Conservation (phyloP, 2,329 filamentous ascomycete species). For the Orbilia brochopaga region DNA sequence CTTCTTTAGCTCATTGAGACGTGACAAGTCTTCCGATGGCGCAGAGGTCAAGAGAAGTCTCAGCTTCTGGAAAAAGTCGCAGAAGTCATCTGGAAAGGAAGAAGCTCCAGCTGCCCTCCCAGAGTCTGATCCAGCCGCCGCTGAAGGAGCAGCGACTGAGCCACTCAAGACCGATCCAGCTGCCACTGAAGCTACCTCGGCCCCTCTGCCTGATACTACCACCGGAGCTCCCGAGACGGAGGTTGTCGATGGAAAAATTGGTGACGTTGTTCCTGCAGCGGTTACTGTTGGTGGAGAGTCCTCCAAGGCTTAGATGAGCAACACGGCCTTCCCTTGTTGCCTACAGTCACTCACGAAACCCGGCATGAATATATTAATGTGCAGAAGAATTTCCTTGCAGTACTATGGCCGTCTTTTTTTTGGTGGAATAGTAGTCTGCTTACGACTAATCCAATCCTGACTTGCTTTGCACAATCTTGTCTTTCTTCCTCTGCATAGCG, state of each 20-base stretch:
- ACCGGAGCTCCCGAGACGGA: conserved; percentile 14
- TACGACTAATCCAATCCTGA: conserved; percentile 1
- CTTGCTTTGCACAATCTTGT: not conserved
- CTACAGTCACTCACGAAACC: conserved; percentile 23
- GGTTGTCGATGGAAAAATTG: conserved; percentile 33
- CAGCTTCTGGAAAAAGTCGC: conserved; percentile 42
- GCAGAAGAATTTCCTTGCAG: conserved; percentile 21
- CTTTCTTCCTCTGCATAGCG: conserved; percentile 10
- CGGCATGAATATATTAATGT: conserved; percentile 41
- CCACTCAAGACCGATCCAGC: conserved; percentile 24
- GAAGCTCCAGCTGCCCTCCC: conserved; percentile 33
- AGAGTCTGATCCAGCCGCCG: conserved; percentile 35
- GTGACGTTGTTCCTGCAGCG: conserved; percentile 51
- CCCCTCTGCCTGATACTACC: conserved; percentile 32
- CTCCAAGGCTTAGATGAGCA: conserved; percentile 37
- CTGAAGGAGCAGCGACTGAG: conserved; percentile 33
- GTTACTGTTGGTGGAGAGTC: conserved; percentile 41
- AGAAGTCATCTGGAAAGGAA: conserved; percentile 42
- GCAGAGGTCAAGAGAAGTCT: conserved; percentile 18
- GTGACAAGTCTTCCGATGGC: conserved; percentile 36
- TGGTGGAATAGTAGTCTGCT: not conserved
- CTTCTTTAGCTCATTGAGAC: conserved; percentile 39
- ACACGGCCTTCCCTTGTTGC: not conserved
- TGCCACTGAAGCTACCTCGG: conserved; percentile 21
- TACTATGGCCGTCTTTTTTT: not conserved